These are phyloP conservation scores for Dryas alaskensis DNA, from an alignment of 306 rosid species.

Conservation along the genomic window DNA sequence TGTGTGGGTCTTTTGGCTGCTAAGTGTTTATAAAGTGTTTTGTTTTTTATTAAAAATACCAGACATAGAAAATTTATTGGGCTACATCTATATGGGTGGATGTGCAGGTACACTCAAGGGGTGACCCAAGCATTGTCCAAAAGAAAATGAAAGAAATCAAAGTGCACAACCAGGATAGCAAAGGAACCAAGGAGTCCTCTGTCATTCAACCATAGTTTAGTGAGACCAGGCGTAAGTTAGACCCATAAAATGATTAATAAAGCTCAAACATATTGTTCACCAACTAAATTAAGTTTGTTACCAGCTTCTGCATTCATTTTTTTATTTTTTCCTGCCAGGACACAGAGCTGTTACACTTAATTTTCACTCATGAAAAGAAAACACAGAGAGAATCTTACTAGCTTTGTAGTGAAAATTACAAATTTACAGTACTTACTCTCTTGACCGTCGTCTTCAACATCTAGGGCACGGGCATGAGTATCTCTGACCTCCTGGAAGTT, in stretches of 20 bases:
- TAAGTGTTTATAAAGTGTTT: no score
- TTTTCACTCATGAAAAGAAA: no score
- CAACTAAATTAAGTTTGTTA: background rate
- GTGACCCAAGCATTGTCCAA: no score
- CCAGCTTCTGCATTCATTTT: background rate
- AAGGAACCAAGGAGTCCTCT: background rate
- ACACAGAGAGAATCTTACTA: background rate
- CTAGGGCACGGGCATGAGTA: slow-evolving; percentile 51
- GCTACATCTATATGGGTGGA: no score
- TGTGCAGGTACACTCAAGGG: no score
- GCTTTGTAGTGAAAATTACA: slow-evolving; percentile 4
- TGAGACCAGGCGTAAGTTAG: background rate
- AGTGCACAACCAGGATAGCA: background rate
- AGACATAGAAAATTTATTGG: no score
- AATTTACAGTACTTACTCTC: slow-evolving; percentile 45
- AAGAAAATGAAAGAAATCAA: background rate
- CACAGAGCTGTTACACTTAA: background rate
- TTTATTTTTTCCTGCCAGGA: background rate
- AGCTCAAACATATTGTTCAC: background rate
- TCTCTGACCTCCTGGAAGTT: slow-evolving; percentile 61
- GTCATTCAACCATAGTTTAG: background rate
- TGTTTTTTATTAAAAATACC: no score
- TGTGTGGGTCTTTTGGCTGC: no score
- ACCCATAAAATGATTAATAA: background rate
- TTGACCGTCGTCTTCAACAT: slow-evolving; percentile 48